A percentile compares a stretch with the other conserved stretches of the same genome.
These are phyloP conservation scores for Citrus trifoliata DNA, from an alignment of 345 rosid genomes.

Conservation along the genomic window DNA sequence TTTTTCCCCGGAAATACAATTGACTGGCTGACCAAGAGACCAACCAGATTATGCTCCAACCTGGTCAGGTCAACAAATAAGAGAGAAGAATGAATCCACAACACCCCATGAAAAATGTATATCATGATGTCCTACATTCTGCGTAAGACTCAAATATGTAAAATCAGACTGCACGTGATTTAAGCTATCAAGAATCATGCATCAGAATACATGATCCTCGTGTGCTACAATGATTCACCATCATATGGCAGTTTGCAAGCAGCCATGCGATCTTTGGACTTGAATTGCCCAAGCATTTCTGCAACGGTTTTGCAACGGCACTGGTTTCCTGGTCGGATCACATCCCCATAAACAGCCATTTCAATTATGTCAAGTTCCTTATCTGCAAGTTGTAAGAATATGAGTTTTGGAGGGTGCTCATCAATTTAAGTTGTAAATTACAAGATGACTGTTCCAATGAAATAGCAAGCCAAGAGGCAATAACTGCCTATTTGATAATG, in stretches of 20 bases:
- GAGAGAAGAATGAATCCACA: neutral
- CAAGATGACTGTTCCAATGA: neutral
- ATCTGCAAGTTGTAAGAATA: slow-evolving; percentile 38
- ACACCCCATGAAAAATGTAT: neutral
- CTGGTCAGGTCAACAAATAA: neutral
- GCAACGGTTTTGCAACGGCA: slow-evolving; percentile 91
- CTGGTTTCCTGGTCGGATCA: slow-evolving; percentile 80
- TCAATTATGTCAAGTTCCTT: slow-evolving; percentile 91
- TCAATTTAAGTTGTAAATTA: neutral
- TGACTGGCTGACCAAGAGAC: neutral
- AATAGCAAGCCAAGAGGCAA: neutral
- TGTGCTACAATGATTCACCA: slow-evolving; percentile 23
- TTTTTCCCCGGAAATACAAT: neutral
- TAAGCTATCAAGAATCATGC: neutral
- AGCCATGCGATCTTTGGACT: slow-evolving; percentile 65
- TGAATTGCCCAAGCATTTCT: slow-evolving; percentile 69
- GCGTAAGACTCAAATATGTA: neutral
- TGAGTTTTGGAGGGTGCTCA: neutral
- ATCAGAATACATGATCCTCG: neutral
- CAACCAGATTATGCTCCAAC: no score
- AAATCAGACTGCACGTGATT: neutral
- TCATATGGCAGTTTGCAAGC: slow-evolving; percentile 71
- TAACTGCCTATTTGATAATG: neutral
- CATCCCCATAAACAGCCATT: slow-evolving; percentile 97
- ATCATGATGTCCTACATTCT: neutral